Base-by-base conservation (phyloP, 2,329 filamentous ascomycete species). In the Apiospora arundinis region DNA sequence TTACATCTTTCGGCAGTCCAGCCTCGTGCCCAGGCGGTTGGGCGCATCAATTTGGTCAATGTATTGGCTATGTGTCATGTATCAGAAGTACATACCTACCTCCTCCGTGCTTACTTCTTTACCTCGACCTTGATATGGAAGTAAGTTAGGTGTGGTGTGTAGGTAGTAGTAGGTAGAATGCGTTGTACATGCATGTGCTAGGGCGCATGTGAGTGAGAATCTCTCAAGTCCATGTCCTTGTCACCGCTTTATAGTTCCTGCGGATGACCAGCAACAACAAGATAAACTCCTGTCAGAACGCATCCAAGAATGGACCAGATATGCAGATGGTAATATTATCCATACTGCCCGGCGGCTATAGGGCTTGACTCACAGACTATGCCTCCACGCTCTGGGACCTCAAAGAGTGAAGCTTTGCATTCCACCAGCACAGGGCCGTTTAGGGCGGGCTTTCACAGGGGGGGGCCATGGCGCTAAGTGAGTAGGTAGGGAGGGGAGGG, bases 1-100 rank as follows among this genome's bases (percentile, higher is more conserved):
- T 63, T 63, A 63, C 56, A 63, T 63, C 32, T 63, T 63, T 63
- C 52, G 52, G 52, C 18, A 63, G 11, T 63, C 56, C 56, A 63
- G 56, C 56, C 56, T 63, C 32, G 32, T 37, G 56, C 28, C 56
- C 18, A n/a, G 32, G 28, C 56, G 56, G 56, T n/a, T 63, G 56
- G 52, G 56, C 56, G 32, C 56, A 63, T 37, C 52, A 32, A 37
- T 60, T 16, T 56, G 25, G n/a, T 3, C 48, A 52, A 52, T 32
- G 52, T 60, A 60, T 60, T 56, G 25, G 25, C 52, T 37, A 37
- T 60, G 52, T 60, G 52, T 37, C 16, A 60, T 60, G 52, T 60
- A 60, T 32, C 52, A 18, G 32, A 52, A 11, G n/a, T 25, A 52
- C 11, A 25, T 52, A n/a, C 48, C 12, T 23, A 49, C 46, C 5